Evolutionary conservation across 148 eudicot species (phyloP), one percentile per base, ranked within the genome.

Genomic region (Fallopia convolvulus): DNA sequence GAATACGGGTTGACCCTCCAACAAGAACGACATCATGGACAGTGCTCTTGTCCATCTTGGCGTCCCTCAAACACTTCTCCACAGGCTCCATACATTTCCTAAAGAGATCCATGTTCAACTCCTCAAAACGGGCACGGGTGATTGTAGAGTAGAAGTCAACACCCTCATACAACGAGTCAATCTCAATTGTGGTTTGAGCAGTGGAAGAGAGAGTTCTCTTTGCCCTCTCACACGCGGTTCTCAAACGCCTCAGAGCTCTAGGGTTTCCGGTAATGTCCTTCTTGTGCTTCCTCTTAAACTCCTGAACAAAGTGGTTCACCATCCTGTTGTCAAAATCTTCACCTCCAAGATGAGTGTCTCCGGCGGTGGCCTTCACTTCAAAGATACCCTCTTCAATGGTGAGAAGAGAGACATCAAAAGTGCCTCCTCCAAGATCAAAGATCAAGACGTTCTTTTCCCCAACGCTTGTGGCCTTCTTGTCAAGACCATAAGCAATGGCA

Each of bases 1-100:
- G 76, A 21, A 74, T 74, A 23, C 76, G 53, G 39, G 76, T 74
- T 0, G 76, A 74, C n/a, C 76, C 76, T 8, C 76, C 76, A 74
- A 74, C 76, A 74, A 74, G 76, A 47, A 74, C 76, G 6, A 74
- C 76, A 49, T 74, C 76, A 74, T 74, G 76, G 61, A 74, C 39
- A 6, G 56, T 74, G 76, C 58, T 74, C 58, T 74, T 74, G 76
- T 74, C 76, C 76, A 74, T 74, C 41, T 74, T 74, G 13, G 76
- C 76, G 26, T 74, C 76, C 76, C 76, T 74, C 60, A 74, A 49
- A 49, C 76, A 74, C 76, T 74, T 74, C 76, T 74, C 76, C 47
- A 74, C 76, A 3, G 76, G 76, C 76, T 74, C 76, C 76, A 74
- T 74, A 74, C 76, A 74, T 8, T 74, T 74, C 60, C 76, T 74